phyloP scores from a whole-genome alignment of 2,329 filamentous ascomycete species.

The Pseudogymnoascus sp. region DNA sequence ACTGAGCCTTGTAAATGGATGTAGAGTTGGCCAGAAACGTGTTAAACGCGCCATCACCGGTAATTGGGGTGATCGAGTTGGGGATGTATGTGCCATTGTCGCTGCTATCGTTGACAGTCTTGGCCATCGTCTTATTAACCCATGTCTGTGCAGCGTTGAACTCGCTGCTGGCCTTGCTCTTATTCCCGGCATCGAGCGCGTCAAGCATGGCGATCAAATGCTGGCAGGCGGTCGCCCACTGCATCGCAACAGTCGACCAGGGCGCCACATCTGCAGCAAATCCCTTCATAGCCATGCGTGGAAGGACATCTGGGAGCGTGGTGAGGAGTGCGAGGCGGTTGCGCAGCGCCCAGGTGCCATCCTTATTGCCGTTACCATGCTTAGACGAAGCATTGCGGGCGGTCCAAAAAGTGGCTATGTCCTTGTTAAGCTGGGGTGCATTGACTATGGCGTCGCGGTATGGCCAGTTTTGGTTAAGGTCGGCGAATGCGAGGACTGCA shows the following conservation, averaged over 20 bases:
- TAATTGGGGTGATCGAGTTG: not conserved
- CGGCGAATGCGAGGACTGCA: constrained; percentile 17
- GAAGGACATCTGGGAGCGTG: not conserved
- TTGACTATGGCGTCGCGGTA: constrained; percentile 17
- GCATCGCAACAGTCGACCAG: constrained; percentile 19
- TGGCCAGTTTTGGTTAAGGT: constrained; percentile 22
- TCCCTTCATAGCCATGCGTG: constrained; percentile 15
- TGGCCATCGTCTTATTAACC: not conserved
- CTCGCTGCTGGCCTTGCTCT: constrained; percentile 12
- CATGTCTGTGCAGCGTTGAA: not conserved
- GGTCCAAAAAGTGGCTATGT: constrained; percentile 19
- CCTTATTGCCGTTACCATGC: not conserved
- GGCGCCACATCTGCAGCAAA: constrained; percentile 18
- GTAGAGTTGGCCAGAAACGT: not conserved
- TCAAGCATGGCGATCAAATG: constrained; percentile 19
- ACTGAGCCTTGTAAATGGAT: not conserved
- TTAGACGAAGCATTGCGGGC: not conserved
- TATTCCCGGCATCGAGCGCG: constrained; percentile 14
- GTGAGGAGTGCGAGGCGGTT: not conserved
- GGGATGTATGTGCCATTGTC: not conserved
- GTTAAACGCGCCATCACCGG: not conserved
- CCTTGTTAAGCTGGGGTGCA: constrained; percentile 16
- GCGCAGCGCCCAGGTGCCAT: not conserved
- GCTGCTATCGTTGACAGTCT: not conserved
- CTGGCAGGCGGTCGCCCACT: constrained; percentile 19